phyloP scores from a whole-genome alignment of 805 yeast species.

The Cyberlindnera amylophila region DNA sequence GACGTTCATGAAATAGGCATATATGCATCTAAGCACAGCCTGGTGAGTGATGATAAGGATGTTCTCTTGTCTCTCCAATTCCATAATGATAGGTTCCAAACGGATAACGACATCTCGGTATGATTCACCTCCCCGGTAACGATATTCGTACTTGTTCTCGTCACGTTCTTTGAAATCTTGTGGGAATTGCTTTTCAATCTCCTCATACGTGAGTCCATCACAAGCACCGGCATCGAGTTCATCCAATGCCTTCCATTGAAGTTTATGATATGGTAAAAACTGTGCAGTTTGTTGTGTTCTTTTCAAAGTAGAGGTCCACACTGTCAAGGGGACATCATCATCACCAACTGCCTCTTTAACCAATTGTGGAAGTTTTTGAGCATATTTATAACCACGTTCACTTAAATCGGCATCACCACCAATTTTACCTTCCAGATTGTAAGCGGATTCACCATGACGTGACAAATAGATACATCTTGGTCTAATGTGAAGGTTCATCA shows the following conservation, averaged over 20 bases:
- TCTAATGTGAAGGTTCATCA: constrained; percentile 91
- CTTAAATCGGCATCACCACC: constrained; percentile 92
- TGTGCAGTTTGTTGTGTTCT: constrained; percentile 93
- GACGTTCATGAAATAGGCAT: constrained; percentile 97
- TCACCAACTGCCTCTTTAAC: constrained; percentile 47
- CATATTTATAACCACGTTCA: constrained; percentile 80
- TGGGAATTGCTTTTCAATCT: constrained; percentile 78
- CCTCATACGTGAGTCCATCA: constrained; percentile 95
- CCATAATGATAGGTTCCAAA: constrained; percentile 97
- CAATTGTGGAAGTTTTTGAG: constrained; percentile 73
- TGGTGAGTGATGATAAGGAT: constrained; percentile 95
- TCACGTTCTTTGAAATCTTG: constrained; percentile 96
- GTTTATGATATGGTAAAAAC: constrained; percentile 71
- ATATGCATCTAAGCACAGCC: constrained; percentile 92
- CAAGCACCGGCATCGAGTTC: constrained; percentile 97
- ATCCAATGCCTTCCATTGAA: constrained; percentile 95
- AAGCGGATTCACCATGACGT: constrained; percentile 93
- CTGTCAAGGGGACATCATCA: constrained; percentile 64
- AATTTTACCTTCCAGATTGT: constrained; percentile 87
- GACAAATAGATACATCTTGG: constrained; percentile 92
- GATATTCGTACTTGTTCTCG: constrained; percentile 90
- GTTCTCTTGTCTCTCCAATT: constrained; percentile 94
- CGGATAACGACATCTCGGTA: constrained; percentile 93
- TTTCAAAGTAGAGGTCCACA: constrained; percentile 91
- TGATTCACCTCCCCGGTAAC: constrained; percentile 96